These are phyloP conservation scores for Paraconiothyrium sp. DNA, from an alignment of 2,329 filamentous ascomycete species.

Conservation along the genomic window DNA sequence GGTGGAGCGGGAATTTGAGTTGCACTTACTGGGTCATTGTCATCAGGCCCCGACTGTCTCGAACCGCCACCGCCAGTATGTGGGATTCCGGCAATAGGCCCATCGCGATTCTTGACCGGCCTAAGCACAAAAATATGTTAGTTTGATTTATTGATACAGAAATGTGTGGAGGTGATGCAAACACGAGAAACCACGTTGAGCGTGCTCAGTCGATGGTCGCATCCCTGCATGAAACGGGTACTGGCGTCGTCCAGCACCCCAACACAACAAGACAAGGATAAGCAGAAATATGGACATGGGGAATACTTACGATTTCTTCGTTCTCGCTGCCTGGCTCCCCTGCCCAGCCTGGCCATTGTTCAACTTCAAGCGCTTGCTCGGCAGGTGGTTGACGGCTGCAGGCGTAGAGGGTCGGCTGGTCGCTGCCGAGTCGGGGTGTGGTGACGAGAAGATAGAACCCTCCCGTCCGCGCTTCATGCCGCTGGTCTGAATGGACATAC, in stretches of 20 bases:
- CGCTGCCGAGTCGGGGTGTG: constrained; percentile 41
- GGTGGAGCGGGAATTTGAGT: constrained; percentile 54
- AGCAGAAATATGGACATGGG: constrained; percentile 21
- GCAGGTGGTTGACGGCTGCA: constrained; percentile 34
- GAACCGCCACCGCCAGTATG: constrained; percentile 66
- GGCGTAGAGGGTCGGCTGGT: constrained; percentile 47
- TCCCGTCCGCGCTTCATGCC: constrained; percentile 45
- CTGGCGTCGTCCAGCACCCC: constrained; percentile 31
- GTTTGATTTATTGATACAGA: constrained; percentile 37
- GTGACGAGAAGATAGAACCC: constrained; percentile 41
- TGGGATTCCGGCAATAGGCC: constrained; percentile 74
- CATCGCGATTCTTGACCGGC: constrained; percentile 78
- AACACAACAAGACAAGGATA: constrained; percentile 24
- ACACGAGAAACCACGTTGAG: constrained; percentile 46
- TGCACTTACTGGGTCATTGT: constrained; percentile 63
- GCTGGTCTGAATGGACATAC: constrained; percentile 14
- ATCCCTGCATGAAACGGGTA: constrained; percentile 39
- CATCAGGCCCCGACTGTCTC: constrained; percentile 68
- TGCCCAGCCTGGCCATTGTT: constrained; percentile 46
- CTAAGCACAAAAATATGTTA: constrained; percentile 57
- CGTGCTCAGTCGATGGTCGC: constrained; percentile 42
- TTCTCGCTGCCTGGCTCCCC: constrained; percentile 36
- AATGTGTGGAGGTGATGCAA: constrained; percentile 30
- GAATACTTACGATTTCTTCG: constrained; percentile 50
- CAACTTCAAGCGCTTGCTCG: constrained; percentile 45